Conservation (phyloP, 305 asterid genomes). For the Fraxinus floribunda region DNA sequence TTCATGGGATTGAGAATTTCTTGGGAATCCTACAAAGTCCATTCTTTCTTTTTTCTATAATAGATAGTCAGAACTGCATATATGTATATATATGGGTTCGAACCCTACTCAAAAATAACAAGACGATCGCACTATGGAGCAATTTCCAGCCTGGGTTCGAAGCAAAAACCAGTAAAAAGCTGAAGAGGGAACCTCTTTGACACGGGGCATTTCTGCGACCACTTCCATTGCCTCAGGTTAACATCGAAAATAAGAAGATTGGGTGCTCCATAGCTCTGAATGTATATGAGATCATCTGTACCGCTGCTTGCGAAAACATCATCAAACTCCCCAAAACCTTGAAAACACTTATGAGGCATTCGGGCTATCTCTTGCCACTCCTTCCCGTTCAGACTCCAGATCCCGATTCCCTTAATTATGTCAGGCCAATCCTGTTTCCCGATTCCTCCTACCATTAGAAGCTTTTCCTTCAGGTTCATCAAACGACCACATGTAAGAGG, state of each 20-base stretch:
- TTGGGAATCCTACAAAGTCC: neutral
- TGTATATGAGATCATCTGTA: slow-evolving; percentile 63
- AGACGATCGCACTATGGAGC: slow-evolving; percentile 39
- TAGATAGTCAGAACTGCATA: neutral
- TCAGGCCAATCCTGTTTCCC: slow-evolving; percentile 71
- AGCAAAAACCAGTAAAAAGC: slow-evolving; percentile 87
- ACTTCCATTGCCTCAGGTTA: slow-evolving; percentile 63
- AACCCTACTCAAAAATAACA: neutral
- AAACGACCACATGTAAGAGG: slow-evolving; percentile 84
- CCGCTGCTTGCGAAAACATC: slow-evolving; percentile 96
- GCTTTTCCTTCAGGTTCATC: slow-evolving; percentile 74
- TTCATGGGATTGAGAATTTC: neutral
- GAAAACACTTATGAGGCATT: slow-evolving; percentile 78
- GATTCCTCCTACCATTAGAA: slow-evolving; percentile 86
- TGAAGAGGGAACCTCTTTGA: slow-evolving; percentile 84
- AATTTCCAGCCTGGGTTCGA: slow-evolving; percentile 77
- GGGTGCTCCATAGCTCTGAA: slow-evolving; percentile 86
- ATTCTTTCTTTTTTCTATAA: neutral
- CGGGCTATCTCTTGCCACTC: slow-evolving; percentile 77
- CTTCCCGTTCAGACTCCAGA: slow-evolving; percentile 66
- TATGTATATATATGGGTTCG: neutral
- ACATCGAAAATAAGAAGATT: slow-evolving; percentile 68
- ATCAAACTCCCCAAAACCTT: slow-evolving; percentile 88
- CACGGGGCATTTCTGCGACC: slow-evolving; percentile 90
- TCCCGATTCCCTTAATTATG: slow-evolving; percentile 79